Base-by-base conservation (phyloP, 2,329 filamentous ascomycete species). In the Helotiales sp. region DNA sequence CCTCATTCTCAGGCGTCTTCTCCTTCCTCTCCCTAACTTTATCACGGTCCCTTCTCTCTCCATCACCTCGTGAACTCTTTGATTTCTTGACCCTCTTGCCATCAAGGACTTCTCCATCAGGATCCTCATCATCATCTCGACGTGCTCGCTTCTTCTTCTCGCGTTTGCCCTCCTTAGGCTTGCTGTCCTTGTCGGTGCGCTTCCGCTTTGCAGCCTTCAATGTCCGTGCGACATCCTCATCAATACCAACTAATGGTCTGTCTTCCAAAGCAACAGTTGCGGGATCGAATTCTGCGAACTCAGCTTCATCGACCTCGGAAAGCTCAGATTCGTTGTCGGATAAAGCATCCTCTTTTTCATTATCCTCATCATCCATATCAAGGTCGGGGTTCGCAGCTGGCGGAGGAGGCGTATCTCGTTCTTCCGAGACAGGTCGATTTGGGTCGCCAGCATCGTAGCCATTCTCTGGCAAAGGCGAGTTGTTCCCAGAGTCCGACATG, bases 251-350 rank as follows among this genome's bases (percentile, higher is more conserved):
- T 0, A 55, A 34, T 3, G 84, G 84, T 24, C 82, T 78, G 68
- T 86, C 81, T 69, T 86, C 83, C 36, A 86, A 81, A 50, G 85
- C 83, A 59, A 84, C 83, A 5, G 81, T 84, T 42, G 82, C 79
- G 9, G 84, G 82, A 62, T 89, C 85, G 73, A 88, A 89, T 61
- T 89, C 85, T 62, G 84, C 84, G 61, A 90, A 87, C 66, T 89
- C 83, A 54, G 87, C 81, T 67, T 88, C 86, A 66, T 89, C 86
- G 61, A 88, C 83, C 69, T 89, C 86, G 22, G 85, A 88, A 1
- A 89, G 79, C 36, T 86, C 84, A 7, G 70, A 69, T 48, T 77
- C 76, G 46, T 78, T 75, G n/a, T 75, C 73, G 44, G 73, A 75
- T 3, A 69, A 62, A 33, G 76, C 75, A 31, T 61, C 58, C 38